phyloP scores from a whole-genome alignment of 2,329 filamentous ascomycete genomes.

The Fusarium secorum region DNA sequence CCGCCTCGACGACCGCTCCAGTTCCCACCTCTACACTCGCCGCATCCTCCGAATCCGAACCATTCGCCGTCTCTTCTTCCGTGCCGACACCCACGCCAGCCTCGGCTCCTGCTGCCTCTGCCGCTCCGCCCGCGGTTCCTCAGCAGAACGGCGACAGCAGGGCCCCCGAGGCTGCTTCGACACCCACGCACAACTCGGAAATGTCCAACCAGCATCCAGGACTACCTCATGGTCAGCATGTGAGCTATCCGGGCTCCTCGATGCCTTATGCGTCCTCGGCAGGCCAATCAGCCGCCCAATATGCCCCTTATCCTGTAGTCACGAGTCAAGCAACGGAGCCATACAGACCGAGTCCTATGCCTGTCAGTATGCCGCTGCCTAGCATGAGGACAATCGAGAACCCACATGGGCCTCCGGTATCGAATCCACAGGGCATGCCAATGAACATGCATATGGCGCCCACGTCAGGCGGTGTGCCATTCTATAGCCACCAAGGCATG shows the following conservation, averaged over 20 bases:
- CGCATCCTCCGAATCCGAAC: conserved; percentile 26
- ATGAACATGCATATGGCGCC: conserved; percentile 46
- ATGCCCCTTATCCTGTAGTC: conserved; percentile 44
- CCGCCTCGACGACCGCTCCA: conserved; percentile 30
- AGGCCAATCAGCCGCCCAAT: conserved; percentile 40
- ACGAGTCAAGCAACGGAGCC: conserved; percentile 41
- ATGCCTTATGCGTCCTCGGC: conserved; percentile 37
- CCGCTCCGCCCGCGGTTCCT: conserved; percentile 28
- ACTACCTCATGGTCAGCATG: conserved; percentile 42
- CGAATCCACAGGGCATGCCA: conserved; percentile 49
- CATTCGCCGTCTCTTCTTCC: conserved; percentile 18
- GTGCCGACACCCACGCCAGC: conserved; percentile 26
- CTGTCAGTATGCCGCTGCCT: conserved; percentile 48
- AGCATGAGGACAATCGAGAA: conserved; percentile 53
- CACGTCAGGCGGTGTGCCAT: conserved; percentile 48
- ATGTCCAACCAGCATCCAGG: conserved; percentile 48
- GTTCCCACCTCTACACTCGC: conserved; percentile 23
- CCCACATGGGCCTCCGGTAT: conserved; percentile 38
- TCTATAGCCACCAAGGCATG: conserved; percentile 53
- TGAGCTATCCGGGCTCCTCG: conserved; percentile 42
- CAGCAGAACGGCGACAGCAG: conserved; percentile 47
- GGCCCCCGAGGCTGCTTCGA: conserved; percentile 40
- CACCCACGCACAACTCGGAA: conserved; percentile 36
- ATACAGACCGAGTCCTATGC: conserved; percentile 42
- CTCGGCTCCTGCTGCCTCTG: conserved; percentile 28